Conservation (phyloP, 78 protist genomes). For the Creolimax fragrantissima region DNA sequence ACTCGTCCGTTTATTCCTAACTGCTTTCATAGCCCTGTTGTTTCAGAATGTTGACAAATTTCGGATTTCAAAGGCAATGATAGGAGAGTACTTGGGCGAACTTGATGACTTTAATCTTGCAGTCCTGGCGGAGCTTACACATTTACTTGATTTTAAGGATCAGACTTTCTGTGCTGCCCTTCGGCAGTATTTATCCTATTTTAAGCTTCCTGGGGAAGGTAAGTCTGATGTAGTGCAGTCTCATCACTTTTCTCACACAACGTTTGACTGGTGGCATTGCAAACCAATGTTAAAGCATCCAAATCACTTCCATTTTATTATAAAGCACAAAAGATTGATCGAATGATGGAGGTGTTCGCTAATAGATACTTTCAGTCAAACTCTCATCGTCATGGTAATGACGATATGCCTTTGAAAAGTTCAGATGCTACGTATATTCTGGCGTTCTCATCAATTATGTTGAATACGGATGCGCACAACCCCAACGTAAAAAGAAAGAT, state of each 20-base stretch:
- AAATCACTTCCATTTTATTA: too few species aligned
- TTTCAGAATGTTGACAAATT: background rate
- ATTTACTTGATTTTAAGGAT: background rate
- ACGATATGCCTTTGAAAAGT: background rate
- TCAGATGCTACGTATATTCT: constrained; percentile 87
- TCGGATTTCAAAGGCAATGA: background rate
- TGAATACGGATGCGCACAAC: constrained; percentile 91
- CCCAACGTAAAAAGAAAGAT: constrained; percentile 60
- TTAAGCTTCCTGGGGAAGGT: constrained; percentile 2
- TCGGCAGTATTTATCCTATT: background rate
- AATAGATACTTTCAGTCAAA: background rate
- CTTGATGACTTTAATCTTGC: background rate
- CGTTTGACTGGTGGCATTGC: too few species aligned
- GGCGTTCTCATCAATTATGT: constrained; percentile 90
- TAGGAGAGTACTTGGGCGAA: background rate
- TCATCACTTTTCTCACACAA: too few species aligned
- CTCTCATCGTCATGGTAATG: background rate
- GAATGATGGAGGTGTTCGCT: constrained; percentile 34
- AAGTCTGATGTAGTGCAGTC: too few species aligned
- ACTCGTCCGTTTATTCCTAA: too few species aligned
- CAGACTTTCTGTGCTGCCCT: background rate
- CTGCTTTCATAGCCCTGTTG: background rate
- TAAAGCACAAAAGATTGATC: constrained; percentile 74
- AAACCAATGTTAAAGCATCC: too few species aligned
- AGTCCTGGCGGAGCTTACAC: background rate